phyloP scores from a whole-genome alignment of 164 flowering plant genomes.

The Magnolia kwangsiensis region DNA sequence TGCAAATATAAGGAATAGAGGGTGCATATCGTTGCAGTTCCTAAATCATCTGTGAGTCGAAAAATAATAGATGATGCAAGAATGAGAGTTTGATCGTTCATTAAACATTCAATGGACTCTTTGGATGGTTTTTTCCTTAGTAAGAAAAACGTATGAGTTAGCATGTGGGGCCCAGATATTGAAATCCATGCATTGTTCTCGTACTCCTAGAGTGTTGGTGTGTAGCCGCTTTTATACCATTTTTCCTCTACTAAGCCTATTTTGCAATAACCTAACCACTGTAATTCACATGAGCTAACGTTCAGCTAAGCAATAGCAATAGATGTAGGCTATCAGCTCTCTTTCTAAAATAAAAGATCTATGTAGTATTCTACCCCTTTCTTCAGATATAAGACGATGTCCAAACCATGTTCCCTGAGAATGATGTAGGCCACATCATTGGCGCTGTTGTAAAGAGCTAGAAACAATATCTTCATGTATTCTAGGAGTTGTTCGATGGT shows the following conservation, averaged over 20 bases:
- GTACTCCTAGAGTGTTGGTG: slow-evolving; percentile 39
- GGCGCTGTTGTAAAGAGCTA: slow-evolving; percentile 36
- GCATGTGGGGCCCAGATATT: slow-evolving; percentile 27
- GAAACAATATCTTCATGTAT: slow-evolving; percentile 40
- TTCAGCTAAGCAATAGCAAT: too few species aligned
- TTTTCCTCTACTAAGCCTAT: slow-evolving; percentile 37
- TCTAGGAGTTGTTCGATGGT: slow-evolving; percentile 32
- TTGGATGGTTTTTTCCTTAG: slow-evolving; percentile 19
- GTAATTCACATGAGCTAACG: not conserved
- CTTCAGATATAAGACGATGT: slow-evolving; percentile 14
- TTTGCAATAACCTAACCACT: slow-evolving; percentile 46
- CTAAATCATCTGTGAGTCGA: slow-evolving; percentile 34
- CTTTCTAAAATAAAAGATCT: not conserved
- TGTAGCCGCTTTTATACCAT: slow-evolving; percentile 31
- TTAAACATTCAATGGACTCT: slow-evolving; percentile 9
- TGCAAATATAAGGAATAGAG: too few species aligned
- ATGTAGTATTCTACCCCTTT: slow-evolving; percentile 16
- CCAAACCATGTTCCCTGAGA: not conserved
- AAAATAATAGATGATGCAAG: slow-evolving; percentile 22
- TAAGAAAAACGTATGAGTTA: slow-evolving; percentile 29
- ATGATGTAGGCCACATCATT: slow-evolving; percentile 26
- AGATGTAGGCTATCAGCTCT: not conserved
- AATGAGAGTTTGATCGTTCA: slow-evolving; percentile 23
- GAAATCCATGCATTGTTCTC: slow-evolving; percentile 29
- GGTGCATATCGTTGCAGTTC: slow-evolving; percentile 26